phyloP scores from a whole-genome alignment of 805 yeast species.

The Kodamaea leandrae region DNA sequence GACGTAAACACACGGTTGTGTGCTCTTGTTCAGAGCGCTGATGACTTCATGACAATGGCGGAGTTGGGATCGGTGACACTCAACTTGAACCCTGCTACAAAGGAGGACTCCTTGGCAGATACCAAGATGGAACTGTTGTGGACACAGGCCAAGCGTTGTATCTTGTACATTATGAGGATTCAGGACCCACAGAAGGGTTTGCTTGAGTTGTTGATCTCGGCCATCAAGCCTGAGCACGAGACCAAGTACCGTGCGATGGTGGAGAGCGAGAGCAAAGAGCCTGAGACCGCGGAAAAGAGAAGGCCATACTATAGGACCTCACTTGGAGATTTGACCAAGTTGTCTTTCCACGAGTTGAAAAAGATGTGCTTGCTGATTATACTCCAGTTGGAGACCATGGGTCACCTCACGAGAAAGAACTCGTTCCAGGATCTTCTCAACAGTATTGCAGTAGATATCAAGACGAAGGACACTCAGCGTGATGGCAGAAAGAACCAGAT shows the following conservation, averaged over 20 bases:
- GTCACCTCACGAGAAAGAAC: slow-evolving; percentile 61
- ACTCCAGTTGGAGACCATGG: slow-evolving; percentile 69
- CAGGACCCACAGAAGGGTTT: slow-evolving; percentile 64
- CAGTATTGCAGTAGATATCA: slow-evolving; percentile 80
- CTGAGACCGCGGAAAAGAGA: slow-evolving; percentile 35
- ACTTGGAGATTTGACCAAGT: slow-evolving; percentile 47
- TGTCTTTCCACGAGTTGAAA: slow-evolving; percentile 73
- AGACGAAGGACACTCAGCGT: slow-evolving; percentile 46
- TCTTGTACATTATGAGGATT: slow-evolving; percentile 79
- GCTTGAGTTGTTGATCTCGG: slow-evolving; percentile 64
- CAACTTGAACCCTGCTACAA: slow-evolving; percentile 52
- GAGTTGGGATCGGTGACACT: slow-evolving; percentile 53
- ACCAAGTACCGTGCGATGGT: slow-evolving; percentile 55
- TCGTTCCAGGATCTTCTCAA: slow-evolving; percentile 78
- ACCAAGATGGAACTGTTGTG: slow-evolving; percentile 57
- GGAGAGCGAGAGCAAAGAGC: slow-evolving; percentile 37
- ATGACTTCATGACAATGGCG: slow-evolving; percentile 47
- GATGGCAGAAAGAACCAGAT: slow-evolving; percentile 41
- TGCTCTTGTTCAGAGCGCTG: slow-evolving; percentile 34
- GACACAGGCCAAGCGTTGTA: slow-evolving; percentile 77
- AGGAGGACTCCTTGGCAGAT: slow-evolving; percentile 48
- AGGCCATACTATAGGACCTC: slow-evolving; percentile 46
- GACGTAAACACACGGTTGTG: slow-evolving; percentile 42
- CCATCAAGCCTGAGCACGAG: slow-evolving; percentile 71
- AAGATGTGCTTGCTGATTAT: slow-evolving; percentile 70